Evolutionary conservation across 192 early-diverging fungal species (phyloP), one percentile per base, ranked within the genome.

Genomic region (Coemansia reversa): DNA sequence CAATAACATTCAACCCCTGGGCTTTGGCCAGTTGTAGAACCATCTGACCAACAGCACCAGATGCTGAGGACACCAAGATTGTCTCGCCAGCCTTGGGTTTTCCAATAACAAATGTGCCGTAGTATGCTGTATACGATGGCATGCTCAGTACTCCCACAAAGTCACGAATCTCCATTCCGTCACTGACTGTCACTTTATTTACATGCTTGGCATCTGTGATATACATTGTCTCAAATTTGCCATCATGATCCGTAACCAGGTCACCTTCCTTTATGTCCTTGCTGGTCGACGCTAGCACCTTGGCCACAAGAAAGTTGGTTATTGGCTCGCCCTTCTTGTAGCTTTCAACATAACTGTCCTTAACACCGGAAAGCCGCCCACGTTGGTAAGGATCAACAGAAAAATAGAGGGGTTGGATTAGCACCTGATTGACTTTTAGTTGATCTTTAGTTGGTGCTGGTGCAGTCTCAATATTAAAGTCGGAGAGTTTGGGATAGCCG

Each of bases 31-130:
- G 83, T 66, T 94, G 91, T 30, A 91, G 89, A 2, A 92, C 86
- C 8, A 88, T 79, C 60, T 87, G 84, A n/a, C 86, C 91, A 18
- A 92, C 89, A 1, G 87, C 88, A 23, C 88, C 93, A 20, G 90
- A 84, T 0, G 93, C 94, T 19, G 88, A 89, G 6, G 84, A 88
- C 20, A 95, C 83, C 45, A 86, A 91, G 7, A 93, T 68, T 5
- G 91, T 94, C 62, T 97, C 92, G 16, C 92, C 92, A 5, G 66
- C 71, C 71, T 91, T 90, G 62, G 91, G 89, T 55, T 91, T 65
- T n/a, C 87, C 92, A 27, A 89, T 69, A 14, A 74, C 62, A 49
- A 86, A 42, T n/a, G 92, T 63, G 27, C 88, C 86, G 30, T 70
- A 67, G 66, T 90, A 92, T 1, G 91, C 92, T 4, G 92, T 94